Percentiles rank a stretch among this genome's conserved stretches.
Conservation (phyloP, 257 asterid genomes). For the Solanum piurae region DNA sequence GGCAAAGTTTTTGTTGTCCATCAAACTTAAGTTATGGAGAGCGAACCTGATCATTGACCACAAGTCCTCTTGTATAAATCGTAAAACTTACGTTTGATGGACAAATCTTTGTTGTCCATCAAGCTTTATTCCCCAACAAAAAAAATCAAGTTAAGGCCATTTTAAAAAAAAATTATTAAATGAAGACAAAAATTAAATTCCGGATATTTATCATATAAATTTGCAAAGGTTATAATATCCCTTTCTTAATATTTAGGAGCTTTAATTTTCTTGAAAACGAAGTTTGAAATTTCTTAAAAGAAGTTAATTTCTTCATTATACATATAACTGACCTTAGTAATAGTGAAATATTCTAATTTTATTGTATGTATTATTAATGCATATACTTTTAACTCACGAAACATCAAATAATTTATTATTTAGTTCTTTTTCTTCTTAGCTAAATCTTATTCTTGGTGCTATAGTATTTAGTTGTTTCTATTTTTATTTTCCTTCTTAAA, state of each 20-base stretch:
- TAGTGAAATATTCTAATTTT: background rate
- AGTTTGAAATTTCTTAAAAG: background rate
- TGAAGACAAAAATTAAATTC: background rate
- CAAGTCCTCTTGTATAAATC: too few species aligned
- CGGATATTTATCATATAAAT: background rate
- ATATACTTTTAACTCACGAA: background rate
- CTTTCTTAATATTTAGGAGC: background rate
- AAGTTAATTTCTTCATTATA: background rate
- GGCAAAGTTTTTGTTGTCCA: background rate
- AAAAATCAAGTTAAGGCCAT: background rate
- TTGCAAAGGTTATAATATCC: background rate
- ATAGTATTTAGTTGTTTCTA: background rate
- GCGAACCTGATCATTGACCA: too few species aligned
- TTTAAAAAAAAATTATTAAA: background rate
- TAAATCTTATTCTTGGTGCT: background rate
- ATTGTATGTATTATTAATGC: background rate
- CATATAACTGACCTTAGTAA: background rate
- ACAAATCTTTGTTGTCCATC: background rate
- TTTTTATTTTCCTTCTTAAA: background rate
- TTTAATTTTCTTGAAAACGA: background rate
- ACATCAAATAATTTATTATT: background rate
- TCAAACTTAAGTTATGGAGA: background rate
- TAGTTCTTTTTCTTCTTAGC: background rate
- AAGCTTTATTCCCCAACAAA: background rate
- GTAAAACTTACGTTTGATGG: background rate